A percentile compares a stretch with the other conserved stretches of the same genome.
phyloP scores from a whole-genome alignment of 306 rosid species.

The Pueraria montana region DNA sequence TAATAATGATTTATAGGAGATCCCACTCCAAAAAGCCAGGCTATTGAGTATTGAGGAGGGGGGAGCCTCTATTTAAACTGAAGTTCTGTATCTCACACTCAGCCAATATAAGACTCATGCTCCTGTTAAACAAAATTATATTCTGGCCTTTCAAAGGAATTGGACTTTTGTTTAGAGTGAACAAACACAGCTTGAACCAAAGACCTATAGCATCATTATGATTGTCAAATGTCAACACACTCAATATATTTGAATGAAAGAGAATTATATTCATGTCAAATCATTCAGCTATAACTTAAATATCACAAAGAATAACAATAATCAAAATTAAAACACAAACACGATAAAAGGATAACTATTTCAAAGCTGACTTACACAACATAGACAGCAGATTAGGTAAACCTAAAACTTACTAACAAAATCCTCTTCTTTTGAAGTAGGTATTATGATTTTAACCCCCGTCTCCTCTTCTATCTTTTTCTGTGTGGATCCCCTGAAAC shows the following conservation, averaged over 20 bases:
- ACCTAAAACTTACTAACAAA: constrained; percentile 68
- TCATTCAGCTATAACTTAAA: constrained; percentile 13
- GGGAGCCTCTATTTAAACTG: constrained; percentile 26
- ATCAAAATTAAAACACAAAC: constrained; percentile 33
- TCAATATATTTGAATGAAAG: constrained; percentile 11
- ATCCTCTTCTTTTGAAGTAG: constrained; percentile 73
- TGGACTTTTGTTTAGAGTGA: constrained; percentile 16
- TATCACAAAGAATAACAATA: constrained; percentile 35
- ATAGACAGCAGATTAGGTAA: constrained; percentile 26
- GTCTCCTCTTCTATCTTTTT: constrained; percentile 77
- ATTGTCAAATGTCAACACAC: constrained; percentile 17
- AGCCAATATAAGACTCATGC: constrained; percentile 26
- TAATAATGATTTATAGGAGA: constrained; percentile 40
- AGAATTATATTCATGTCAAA: constrained; percentile 29
- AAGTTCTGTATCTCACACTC: constrained; percentile 21
- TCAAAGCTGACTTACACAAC: constrained; percentile 27
- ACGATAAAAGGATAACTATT: constrained; percentile 13
- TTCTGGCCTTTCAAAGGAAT: background rate
- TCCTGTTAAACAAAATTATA: constrained; percentile 25
- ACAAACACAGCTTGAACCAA: constrained; percentile 12
- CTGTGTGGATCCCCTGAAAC: constrained; percentile 79
- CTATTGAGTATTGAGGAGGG: constrained; percentile 32
- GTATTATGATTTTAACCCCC: constrained; percentile 79
- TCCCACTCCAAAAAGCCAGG: constrained; percentile 12
- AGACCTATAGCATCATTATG: constrained; percentile 10